Base-by-base conservation (phyloP, 345 rosid genomes). In the Boechera stricta region DNA sequence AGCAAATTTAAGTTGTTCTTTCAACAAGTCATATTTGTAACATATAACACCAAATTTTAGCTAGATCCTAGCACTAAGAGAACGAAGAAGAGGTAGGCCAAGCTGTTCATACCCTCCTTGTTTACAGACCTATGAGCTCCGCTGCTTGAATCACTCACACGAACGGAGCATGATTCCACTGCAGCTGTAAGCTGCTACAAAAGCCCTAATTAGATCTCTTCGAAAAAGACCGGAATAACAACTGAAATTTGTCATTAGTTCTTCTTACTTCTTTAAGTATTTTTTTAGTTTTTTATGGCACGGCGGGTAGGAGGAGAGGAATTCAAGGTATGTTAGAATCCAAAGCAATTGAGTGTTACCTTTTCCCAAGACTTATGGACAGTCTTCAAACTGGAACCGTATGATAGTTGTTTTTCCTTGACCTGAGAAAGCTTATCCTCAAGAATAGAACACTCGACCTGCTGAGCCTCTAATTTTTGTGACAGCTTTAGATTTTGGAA, bases 401-500 rank as follows among this genome's bases (percentile, higher is more conserved):
- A 83, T 3, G 88, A 86, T 81, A 80, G 61, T 47, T 88, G 96
- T 78, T 85, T 87, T 76, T 82, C 91, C 79, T 75, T 85, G 74
- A 87, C 79, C 69, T 65, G 84, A 59, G 85, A 71, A 66, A 87
- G 82, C 75, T 79, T 87, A 67, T 82, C 89, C 83, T 88, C 93
- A 65, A 91, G 86, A 36, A 85, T 85, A 68, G 80, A 82, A 74
- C 79, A 82, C 77, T 93, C 99, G 29, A 87, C 79, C 81, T 91
- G 94, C 79, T 91, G 97, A 54, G 86, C 85, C 81, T 93, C 99
- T 79, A 93, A 64, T 66, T 89, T 91, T 73, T 93, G 93, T 48
- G 87, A 73, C 55, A 95, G 90, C 92, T 95, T 88, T 49, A 89
- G 94, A 79, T 95, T 95, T 80, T 93, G 91, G 80, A 75, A 91